phyloP scores from a whole-genome alignment of 179 eudicot species.

The Camellia oleifera region DNA sequence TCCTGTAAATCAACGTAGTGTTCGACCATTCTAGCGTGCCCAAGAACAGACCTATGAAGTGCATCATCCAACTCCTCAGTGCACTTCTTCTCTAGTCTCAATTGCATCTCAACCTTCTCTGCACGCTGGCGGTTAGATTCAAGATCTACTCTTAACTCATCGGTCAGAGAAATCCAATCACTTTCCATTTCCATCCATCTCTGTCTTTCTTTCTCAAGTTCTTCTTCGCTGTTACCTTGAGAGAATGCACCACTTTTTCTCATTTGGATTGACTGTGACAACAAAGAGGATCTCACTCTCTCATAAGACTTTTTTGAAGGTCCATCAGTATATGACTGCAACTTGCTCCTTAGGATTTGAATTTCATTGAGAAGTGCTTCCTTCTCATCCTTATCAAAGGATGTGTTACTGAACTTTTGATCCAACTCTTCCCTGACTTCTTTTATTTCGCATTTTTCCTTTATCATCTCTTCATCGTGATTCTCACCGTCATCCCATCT shows the following conservation, averaged over 20 bases:
- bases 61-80: conserved; percentile 88
- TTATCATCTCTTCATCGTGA: conserved; percentile 45
- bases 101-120: conserved; percentile 65
- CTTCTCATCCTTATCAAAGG: conserved; percentile 59
- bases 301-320: conserved; percentile 54
- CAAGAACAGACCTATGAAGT: conserved; percentile 62
- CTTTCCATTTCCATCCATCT: conserved; percentile 99
- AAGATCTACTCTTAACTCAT: conserved; percentile 79
- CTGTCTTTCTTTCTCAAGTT: conserved; percentile 76
- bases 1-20: conserved; percentile 89
- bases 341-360: conserved; percentile 56
- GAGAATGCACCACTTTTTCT: conserved; percentile 28
- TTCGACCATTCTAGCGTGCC: conserved; percentile 82
- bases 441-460: conserved; percentile 53
- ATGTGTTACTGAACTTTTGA: conserved; percentile 15
- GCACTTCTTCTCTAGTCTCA: conserved; percentile 65
- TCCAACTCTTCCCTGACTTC: conserved; percentile 35
- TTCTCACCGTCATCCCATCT: conserved; percentile 39
- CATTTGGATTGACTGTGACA: neutral
- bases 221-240: conserved; percentile 49
- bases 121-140: conserved; percentile 67
- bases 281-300: conserved; percentile 35
- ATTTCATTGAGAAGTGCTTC: conserved; percentile 83
- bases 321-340: conserved; percentile 45
- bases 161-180: conserved; percentile 89